Conservation (phyloP, 306 rosid species). For the Trichosanthes truncata region DNA sequence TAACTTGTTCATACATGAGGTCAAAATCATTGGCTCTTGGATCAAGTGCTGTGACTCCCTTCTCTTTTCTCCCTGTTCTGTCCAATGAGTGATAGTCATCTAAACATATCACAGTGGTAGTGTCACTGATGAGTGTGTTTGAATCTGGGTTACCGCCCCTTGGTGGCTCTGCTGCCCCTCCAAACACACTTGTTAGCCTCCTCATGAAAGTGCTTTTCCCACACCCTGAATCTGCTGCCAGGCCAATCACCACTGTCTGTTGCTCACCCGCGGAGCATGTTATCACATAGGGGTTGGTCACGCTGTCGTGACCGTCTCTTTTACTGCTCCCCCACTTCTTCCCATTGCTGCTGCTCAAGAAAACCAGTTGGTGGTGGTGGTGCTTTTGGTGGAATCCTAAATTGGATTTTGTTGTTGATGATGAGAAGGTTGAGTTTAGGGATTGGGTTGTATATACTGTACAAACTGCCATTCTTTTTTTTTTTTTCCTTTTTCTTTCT, state of each 20-base stretch:
- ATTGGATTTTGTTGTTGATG: constrained; percentile 45
- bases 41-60: constrained; percentile 96
- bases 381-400: constrained; percentile 58
- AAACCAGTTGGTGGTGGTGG: constrained; percentile 35
- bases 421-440: constrained; percentile 52
- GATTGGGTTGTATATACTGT: constrained; percentile 81
- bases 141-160: constrained; percentile 95
- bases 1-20: constrained; percentile 94
- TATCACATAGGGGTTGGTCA: constrained; percentile 30
- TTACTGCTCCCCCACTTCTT: constrained; percentile 17
- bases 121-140: constrained; percentile 92
- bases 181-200: constrained; percentile 88
- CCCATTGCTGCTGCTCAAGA: constrained; percentile 41
- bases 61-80: constrained; percentile 83
- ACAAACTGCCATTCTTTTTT: constrained; percentile 36
- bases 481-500: neutral
- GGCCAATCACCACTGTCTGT: constrained; percentile 88
- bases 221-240: constrained; percentile 96
- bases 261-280: constrained; percentile 48
- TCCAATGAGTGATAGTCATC: constrained; percentile 96
- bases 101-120: constrained; percentile 88
- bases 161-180: constrained; percentile 94
- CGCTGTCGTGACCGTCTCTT: neutral
- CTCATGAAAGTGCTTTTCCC: constrained; percentile 99
- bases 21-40: constrained; percentile 92